Evolutionary conservation across 345 rosid genomes (phyloP).

Genomic region (Dimocarpus longan): DNA sequence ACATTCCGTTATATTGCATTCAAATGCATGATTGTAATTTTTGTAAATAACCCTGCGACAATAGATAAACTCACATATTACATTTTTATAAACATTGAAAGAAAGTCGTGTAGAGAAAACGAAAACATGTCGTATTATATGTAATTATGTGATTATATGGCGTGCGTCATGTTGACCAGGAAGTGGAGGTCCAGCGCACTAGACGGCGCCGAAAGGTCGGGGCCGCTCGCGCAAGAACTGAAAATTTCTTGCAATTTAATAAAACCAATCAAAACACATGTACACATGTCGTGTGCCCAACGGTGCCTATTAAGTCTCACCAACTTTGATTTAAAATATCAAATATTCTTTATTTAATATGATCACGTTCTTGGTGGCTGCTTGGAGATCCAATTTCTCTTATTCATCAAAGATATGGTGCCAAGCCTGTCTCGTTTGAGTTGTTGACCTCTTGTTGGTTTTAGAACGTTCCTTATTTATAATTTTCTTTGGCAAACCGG

Average conservation of each 20-base stretch:
- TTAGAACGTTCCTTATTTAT: too few species aligned
- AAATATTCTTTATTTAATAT: too few species aligned
- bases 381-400: too few species aligned
- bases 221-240: neutral
- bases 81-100: too few species aligned
- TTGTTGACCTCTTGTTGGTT: neutral
- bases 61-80: too few species aligned
- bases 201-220: neutral
- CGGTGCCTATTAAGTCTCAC: neutral
- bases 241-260: neutral
- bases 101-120: too few species aligned
- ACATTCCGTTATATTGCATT: too few species aligned
- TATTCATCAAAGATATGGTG: neutral
- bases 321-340: neutral
- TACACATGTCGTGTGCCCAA: neutral
- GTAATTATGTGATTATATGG: too few species aligned
- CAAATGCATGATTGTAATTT: too few species aligned
- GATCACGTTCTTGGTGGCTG: neutral
- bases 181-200: neutral
- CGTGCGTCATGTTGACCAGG: neutral
- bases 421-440: neutral
- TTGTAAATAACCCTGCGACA: too few species aligned
- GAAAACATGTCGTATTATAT: too few species aligned
- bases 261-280: neutral
- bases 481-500: neutral